phyloP scores from a whole-genome alignment of 148 eudicot genomes.

The Oxyria digyna region DNA sequence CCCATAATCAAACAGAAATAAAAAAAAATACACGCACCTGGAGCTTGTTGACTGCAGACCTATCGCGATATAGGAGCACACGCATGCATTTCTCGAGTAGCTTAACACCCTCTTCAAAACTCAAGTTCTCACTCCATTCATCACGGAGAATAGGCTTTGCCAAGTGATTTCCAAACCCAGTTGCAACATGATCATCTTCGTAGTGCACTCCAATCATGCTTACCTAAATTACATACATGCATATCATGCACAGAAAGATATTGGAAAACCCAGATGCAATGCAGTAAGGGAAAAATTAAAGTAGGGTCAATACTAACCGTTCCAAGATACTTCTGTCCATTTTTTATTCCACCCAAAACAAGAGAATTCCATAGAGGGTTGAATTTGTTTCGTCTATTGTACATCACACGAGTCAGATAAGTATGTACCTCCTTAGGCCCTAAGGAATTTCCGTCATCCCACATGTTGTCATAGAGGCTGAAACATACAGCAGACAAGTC shows the following conservation, averaged over 20 bases:
- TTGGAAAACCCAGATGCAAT: not conserved
- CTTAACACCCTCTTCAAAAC: constrained; percentile 85
- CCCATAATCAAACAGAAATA: not conserved
- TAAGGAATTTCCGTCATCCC: constrained; percentile 95
- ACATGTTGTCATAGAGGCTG: constrained; percentile 87
- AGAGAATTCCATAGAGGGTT: constrained; percentile 92
- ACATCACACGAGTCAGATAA: constrained; percentile 77
- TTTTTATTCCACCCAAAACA: constrained; percentile 93
- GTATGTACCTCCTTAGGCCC: constrained; percentile 94
- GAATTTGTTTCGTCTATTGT: constrained; percentile 92
- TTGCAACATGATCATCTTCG: constrained; percentile 79
- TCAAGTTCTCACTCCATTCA: constrained; percentile 74
- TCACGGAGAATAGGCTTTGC: constrained; percentile 89
- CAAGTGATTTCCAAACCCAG: constrained; percentile 95
- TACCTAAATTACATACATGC: constrained; percentile 32
- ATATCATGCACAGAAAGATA: not conserved
- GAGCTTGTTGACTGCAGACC: constrained; percentile 92
- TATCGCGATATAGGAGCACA: constrained; percentile 84
- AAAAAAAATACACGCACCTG: constrained; percentile 35
- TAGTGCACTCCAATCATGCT: constrained; percentile 96
- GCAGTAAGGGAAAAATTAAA: not conserved
- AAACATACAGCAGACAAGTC: not conserved
- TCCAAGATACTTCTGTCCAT: constrained; percentile 92
- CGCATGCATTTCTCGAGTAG: constrained; percentile 94
- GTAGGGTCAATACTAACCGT: constrained; percentile 25